Percentiles rank a stretch among this genome's conserved stretches.
Evolutionary conservation across 768 basidiomycete species (phyloP).

Genomic region (Leccinum ochraceum): DNA sequence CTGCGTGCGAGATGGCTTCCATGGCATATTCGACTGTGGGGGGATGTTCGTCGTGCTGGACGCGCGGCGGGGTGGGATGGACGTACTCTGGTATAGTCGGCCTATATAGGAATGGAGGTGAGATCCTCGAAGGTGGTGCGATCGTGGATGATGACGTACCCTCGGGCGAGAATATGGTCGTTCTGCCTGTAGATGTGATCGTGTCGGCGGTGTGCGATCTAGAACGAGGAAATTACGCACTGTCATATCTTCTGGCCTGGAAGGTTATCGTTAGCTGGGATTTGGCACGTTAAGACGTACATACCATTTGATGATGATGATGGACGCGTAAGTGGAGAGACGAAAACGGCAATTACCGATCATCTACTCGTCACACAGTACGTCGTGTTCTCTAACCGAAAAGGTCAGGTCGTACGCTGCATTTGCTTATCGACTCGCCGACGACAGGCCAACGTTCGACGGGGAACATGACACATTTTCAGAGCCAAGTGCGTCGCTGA

Average conservation of each 20-base stretch:
- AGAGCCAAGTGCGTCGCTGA: too few species aligned
- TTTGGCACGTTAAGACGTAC: slow-evolving; percentile 12
- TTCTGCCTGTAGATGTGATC: slow-evolving; percentile 62
- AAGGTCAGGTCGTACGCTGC: too few species aligned
- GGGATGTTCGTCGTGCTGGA: slow-evolving; percentile 6
- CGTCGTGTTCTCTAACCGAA: too few species aligned
- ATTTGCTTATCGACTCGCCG: too few species aligned
- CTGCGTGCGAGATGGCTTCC: slow-evolving; percentile 97
- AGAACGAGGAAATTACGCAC: slow-evolving; percentile 49
- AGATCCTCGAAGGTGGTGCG: slow-evolving; percentile 9
- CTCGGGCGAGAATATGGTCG: slow-evolving; percentile 99
- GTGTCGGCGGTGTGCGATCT: slow-evolving; percentile 21
- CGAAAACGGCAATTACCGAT: slow-evolving; percentile 14
- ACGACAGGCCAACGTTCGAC: too few species aligned
- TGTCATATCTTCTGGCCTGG: slow-evolving; percentile 93
- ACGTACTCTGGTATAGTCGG: slow-evolving; percentile 93
- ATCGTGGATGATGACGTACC: slow-evolving; percentile 48
- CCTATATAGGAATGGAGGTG: slow-evolving; percentile 55
- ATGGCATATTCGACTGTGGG: slow-evolving; percentile 95
- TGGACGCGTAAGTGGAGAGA: slow-evolving; percentile 31
- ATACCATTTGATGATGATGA: slow-evolving; percentile 39
- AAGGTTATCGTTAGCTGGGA: neutral
- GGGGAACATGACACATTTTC: too few species aligned
- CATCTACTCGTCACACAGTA: too few species aligned
- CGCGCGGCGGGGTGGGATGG: neutral